Base-by-base conservation (phyloP, 768 basidiomycete species). In the Pisolithus albus region DNA sequence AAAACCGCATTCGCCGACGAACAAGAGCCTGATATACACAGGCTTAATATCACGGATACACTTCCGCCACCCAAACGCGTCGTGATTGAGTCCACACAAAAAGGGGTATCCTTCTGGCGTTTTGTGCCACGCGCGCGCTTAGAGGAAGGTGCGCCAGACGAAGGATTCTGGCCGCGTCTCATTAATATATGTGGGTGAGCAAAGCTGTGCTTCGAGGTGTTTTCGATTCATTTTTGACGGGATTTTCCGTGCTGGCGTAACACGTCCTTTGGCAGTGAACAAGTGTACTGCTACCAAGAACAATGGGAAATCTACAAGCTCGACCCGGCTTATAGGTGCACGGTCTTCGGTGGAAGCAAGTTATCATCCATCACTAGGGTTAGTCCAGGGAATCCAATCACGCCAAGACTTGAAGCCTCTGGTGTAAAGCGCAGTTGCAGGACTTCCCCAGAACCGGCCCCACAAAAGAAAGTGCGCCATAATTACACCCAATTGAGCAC, bases 281-380 rank as follows among this genome's bases (percentile, higher is more conserved):
- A 65, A 1, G 65, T 78, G 48, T 64, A 76, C 52, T 78, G 77
- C 61, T 77, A 78, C 18, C 84, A 85, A 62, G 86, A 90, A 34
- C 87, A 89, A 64, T 91, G 88, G 88, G 88, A 91, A 54, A 82
- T 90, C 26, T 84, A 89, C 69, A 90, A 89, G 61, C 75, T 91
- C 7, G 88, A 91, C 61, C 81, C 84, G 3, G 64, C 67, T n/a
- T 90, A 90, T 57, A 76, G 79, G 21, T 91, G 88, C 61, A 66
- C 70, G 52, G 80, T 88, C 8, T 75, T 68, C 30, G 63, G 63
- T 32, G 66, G 68, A 48, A 75, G 78, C 8, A 64, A 70, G 44
- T 61, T 59, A 32, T 51, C 69, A 18, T 52, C 61, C 15, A 51
- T 68, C 32, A 54, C 47, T 40, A 55, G 52, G 54, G 50, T 59